These are phyloP conservation scores for Aspergillus sojae DNA, from an alignment of 2,329 filamentous ascomycete genomes.

Conservation along the genomic window DNA sequence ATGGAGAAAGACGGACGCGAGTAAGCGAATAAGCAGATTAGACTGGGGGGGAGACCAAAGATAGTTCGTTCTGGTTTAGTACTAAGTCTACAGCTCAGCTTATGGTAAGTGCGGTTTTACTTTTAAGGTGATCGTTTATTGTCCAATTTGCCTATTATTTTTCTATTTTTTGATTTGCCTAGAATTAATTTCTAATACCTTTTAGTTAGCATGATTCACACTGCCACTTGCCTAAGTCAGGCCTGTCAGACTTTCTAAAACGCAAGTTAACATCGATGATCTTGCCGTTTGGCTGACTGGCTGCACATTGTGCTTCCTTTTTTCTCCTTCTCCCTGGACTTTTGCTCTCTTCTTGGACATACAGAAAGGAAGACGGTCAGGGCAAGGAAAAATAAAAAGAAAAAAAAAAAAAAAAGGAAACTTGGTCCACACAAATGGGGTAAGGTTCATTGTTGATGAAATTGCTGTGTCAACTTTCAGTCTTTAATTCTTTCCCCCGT, in stretches of 20 bases:
- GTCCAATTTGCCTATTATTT: neutral
- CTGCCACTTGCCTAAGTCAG: slow-evolving; percentile 5
- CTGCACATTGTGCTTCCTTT: neutral
- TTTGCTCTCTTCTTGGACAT: neutral
- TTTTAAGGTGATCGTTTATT: slow-evolving; percentile 12
- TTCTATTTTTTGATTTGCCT: slow-evolving; percentile 3
- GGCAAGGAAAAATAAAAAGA: too few relatives aligned
- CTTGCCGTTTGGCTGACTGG: slow-evolving; percentile 1
- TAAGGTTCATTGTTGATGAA: neutral
- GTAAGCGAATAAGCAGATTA: slow-evolving; percentile 7
- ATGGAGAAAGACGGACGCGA: neutral
- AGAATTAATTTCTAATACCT: neutral
- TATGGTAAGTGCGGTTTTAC: slow-evolving; percentile 13
- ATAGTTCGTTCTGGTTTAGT: slow-evolving; percentile 10
- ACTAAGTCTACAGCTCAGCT: slow-evolving; percentile 10
- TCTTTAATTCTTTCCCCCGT: neutral
- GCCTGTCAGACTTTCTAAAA: slow-evolving; percentile 7
- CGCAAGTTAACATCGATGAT: slow-evolving; percentile 3
- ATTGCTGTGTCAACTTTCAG: neutral
- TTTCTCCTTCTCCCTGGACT: neutral
- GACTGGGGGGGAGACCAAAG: slow-evolving; percentile 5
- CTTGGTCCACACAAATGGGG: neutral
- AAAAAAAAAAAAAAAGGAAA: neutral
- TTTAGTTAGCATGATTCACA: slow-evolving; percentile 2
- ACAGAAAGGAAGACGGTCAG: neutral